Evolutionary conservation across 441 rosid species (phyloP), one percentile per base, ranked within the genome.

Genomic region (Aquilaria agallochum): DNA sequence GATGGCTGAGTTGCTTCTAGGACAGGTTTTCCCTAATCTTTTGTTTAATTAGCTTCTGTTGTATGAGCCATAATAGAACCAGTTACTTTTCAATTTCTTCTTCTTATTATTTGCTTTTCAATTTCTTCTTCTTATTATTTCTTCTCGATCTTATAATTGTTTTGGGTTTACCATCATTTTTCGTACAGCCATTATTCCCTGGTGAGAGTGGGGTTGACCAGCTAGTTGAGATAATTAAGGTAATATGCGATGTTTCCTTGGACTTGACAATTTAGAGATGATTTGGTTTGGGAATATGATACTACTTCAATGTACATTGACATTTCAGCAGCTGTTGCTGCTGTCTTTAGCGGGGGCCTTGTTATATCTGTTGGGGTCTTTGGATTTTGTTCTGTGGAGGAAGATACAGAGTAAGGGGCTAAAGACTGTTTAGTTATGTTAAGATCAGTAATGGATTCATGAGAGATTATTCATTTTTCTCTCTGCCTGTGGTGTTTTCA

Each of bases 121-220:
- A 32, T 1, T 63, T 55, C 0, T 50, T 32, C 48, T 53, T 30
- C 49, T 59, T 11, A 27, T 56, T 55, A 12, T 47, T 6, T 53
- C 14, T 33, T 34, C 34, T 53, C 44, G 49, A 31, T 61, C 32
- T 14, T 15, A 27, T 9, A 20, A 56, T 31, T 71, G 66, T 53
- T 64, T 45, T 50, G n/a, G 50, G 68, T 66, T 75, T 58, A 50
- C 64, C 40, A 53, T 3, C 7, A 60, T 33, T 56, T 72, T 10
- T 60, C 65, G 20, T 58, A 59, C 88, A 92, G 96, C 98, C 98
- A 65, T 67, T 92, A 70, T 92, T 92, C 82, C 96, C 95, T 32
- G 98, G 96, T 59, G 98, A 92, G 77, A 92, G 98, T 53, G 98
- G 98, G 68, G 96, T 92, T 2, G 96, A 92, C 76, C 98, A 87